phyloP scores from a whole-genome alignment of 192 early-diverging fungal species.

The Chytriomyces sp. region DNA sequence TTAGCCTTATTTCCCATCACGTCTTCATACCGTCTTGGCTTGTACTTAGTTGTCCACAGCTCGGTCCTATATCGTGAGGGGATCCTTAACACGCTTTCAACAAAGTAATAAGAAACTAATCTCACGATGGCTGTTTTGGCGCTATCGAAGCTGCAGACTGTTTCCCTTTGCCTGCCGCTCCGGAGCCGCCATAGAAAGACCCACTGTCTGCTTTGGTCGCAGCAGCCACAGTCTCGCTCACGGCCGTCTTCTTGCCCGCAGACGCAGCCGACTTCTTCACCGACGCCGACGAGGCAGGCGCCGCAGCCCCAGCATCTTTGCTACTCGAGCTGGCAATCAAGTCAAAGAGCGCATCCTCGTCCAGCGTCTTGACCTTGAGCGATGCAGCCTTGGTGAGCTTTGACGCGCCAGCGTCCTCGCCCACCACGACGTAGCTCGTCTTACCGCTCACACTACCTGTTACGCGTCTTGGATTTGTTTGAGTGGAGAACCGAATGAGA shows the following conservation, averaged over 20 bases:
- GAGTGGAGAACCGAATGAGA: too few relatives aligned
- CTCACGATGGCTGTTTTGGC: background rate
- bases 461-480: constrained; percentile 63
- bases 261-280: constrained; percentile 1
- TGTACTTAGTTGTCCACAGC: constrained; percentile 96
- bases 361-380: constrained; percentile 67
- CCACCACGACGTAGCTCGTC: constrained; percentile 85
- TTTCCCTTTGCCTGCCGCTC: constrained; percentile 16
- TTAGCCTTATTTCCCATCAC: constrained; percentile 83
- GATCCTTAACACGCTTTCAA: background rate
- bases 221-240: constrained; percentile 6
- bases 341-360: constrained; percentile 83
- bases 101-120: background rate
- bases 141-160: background rate
- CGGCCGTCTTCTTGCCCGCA: constrained; percentile 39
- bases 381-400: constrained; percentile 81
- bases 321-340: constrained; percentile 59
- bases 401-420: constrained; percentile 80
- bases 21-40: constrained; percentile 75
- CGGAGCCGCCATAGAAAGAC: background rate
- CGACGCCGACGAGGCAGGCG: constrained; percentile 29
- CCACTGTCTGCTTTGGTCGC: background rate
- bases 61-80: constrained; percentile 3
- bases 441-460: constrained; percentile 75
- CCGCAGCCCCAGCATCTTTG: constrained; percentile 33